Conservation (phyloP, 2,329 filamentous ascomycete species). For the Alternaria gansuensis region DNA sequence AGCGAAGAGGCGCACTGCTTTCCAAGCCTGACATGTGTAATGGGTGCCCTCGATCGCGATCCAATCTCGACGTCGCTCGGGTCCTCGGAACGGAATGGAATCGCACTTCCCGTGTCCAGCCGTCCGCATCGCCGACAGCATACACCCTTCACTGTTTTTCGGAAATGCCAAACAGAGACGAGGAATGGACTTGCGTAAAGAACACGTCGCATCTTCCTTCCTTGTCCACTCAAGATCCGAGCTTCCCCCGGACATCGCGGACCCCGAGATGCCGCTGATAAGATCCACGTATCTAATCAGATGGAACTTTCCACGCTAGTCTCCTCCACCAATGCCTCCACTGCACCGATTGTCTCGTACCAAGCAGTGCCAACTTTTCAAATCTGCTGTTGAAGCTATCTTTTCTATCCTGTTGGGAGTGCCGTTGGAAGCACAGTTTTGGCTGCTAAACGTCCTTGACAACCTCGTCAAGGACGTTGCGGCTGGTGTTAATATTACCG, state of each 20-base stretch:
- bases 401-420: slow-evolving; percentile 63
- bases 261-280: neutral
- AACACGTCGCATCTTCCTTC: slow-evolving; percentile 2
- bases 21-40: neutral
- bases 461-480: slow-evolving; percentile 60
- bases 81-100: neutral
- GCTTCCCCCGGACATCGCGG: neutral
- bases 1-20: neutral
- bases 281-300: slow-evolving; percentile 23
- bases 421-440: slow-evolving; percentile 60
- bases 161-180: neutral
- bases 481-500: slow-evolving; percentile 35
- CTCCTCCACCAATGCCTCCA: neutral
- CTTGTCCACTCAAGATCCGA: neutral
- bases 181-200: neutral
- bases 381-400: neutral
- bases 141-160: neutral
- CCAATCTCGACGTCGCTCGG: neutral
- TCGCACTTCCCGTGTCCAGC: neutral
- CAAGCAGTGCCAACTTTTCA: slow-evolving; percentile 1
- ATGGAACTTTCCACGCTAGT: slow-evolving; percentile 21
- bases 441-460: slow-evolving; percentile 64
- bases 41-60: neutral
- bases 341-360: slow-evolving; percentile 10
- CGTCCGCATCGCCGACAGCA: neutral